Evolutionary conservation across 2,329 filamentous ascomycete species (phyloP), one percentile per base, ranked within the genome.

Genomic region (Tricladium varicosporioides): DNA sequence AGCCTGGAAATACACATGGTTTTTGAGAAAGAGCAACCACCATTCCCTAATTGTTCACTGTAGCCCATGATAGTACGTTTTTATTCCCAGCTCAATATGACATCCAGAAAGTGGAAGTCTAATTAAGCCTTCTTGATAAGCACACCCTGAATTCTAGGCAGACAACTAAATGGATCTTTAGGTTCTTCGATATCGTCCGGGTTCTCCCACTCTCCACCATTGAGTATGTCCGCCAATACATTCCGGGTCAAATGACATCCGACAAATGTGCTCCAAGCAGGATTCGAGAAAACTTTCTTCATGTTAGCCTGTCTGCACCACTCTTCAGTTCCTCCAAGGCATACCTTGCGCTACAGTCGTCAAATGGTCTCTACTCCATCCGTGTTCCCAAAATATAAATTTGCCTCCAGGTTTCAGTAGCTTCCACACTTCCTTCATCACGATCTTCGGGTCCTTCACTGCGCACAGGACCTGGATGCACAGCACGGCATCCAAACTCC

Each of bases 351-450:
- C 65, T 22, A 61, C 45, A 33, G 53, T 56, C 3, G 74, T 75
- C 16, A 71, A 19, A 40, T 16, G 18, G 43, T 72, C 59, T 11
- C 54, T 53, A 57, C 61, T 73, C 51, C 60, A 58, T 48, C 61
- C 63, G 55, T 78, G 76, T 59, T 79, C 76, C 73, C 76, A 78
- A 54, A 78, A 78, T 22, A 79, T 67, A 56, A 78, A 74, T 46
- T 70, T 72, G 11, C 76, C 76, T 1, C 76, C 76, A 0, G 76
- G 76, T 59, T 74, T 78, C 44, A 79, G 60, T 27, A 78, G 60
- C 51, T 70, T 71, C 60, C 73, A 75, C n/a, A 77, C 57, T 55
- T 69, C 64, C 60, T 53, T 69, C 53, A 68, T 66, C 49, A 70
- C 67, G 5, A 31, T 60, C 51, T 63, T 62, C 11, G 63, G 56